These are phyloP conservation scores for Byssochlamys sp. DNA, from an alignment of 2,329 filamentous ascomycete genomes.

Conservation along the genomic window DNA sequence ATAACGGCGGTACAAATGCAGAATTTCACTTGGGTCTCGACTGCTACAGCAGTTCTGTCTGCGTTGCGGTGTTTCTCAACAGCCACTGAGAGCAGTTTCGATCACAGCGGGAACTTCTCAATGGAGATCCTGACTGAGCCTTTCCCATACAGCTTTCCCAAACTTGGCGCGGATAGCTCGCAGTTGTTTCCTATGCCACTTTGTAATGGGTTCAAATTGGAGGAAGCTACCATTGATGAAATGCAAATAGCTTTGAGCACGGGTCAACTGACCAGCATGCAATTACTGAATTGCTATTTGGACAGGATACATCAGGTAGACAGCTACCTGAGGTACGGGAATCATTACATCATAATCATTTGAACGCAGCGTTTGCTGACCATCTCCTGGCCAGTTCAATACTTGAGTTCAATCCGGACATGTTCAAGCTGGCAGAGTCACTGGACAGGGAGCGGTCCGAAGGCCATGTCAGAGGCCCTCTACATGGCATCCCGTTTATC, in stretches of 20 bases:
- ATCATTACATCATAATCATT: constrained; percentile 1
- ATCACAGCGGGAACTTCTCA: background rate
- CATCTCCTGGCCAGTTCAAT: constrained; percentile 27
- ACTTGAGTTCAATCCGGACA: constrained; percentile 60
- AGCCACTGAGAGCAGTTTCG: background rate
- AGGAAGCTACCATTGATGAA: constrained; percentile 61
- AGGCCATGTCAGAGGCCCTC: constrained; percentile 51
- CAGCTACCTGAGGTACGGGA: constrained; percentile 51
- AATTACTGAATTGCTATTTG: constrained; percentile 55
- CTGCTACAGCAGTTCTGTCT: background rate
- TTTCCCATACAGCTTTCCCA: constrained; percentile 30
- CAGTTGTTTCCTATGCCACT: constrained; percentile 52
- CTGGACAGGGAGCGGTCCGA: constrained; percentile 52
- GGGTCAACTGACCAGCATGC: constrained; percentile 48
- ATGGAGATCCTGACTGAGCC: constrained; percentile 25
- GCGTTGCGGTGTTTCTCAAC: background rate
- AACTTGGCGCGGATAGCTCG: constrained; percentile 22
- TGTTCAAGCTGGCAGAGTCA: constrained; percentile 49
- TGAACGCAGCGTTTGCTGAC: background rate
- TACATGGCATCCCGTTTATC: constrained; percentile 67
- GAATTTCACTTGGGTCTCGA: background rate
- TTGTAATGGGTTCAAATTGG: constrained; percentile 52
- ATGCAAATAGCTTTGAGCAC: constrained; percentile 50
- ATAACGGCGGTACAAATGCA: background rate
- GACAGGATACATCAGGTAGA: constrained; percentile 53